phyloP scores from a whole-genome alignment of 306 rosid species.

The Sechiopsis laciniata region DNA sequence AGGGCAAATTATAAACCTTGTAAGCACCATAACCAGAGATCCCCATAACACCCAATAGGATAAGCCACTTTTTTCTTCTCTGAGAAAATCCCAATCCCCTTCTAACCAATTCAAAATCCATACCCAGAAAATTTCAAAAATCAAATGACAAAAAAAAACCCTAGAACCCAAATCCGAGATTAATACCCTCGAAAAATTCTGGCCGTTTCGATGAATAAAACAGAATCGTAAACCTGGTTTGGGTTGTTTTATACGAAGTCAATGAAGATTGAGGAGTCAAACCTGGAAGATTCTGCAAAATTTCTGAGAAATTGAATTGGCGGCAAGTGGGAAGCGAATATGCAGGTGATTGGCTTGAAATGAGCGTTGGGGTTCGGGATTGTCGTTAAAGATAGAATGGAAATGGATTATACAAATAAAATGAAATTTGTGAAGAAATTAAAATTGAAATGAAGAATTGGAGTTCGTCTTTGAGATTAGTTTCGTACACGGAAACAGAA shows the following conservation, averaged over 20 bases:
- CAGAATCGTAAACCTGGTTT: not conserved
- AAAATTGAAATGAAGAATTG: not conserved
- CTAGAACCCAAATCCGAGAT: constrained; percentile 12
- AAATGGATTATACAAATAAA: too few species aligned
- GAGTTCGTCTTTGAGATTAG: not conserved
- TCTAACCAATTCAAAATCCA: constrained; percentile 53
- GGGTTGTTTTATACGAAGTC: not conserved
- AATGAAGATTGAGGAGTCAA: too few species aligned
- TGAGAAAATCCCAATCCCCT: constrained; percentile 40
- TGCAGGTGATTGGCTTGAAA: constrained; percentile 1
- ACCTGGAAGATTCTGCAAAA: not conserved
- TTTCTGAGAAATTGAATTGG: not conserved
- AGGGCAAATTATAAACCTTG: constrained; percentile 50
- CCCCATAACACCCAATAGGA: constrained; percentile 49
- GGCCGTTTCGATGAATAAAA: not conserved
- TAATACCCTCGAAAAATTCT: not conserved
- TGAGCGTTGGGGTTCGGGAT: not conserved
- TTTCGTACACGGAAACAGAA: not conserved
- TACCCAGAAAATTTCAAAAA: constrained; percentile 9
- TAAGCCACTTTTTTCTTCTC: constrained; percentile 44
- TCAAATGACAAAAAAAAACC: not conserved
- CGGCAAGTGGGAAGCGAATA: not conserved
- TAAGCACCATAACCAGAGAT: constrained; percentile 69
- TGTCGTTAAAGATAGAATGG: not conserved
- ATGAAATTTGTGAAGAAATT: too few species aligned